Percentiles rank a stretch among this genome's conserved stretches.
Conservation (phyloP, 148 eudicot species). For the Rhododendron kiyosumense region DNA sequence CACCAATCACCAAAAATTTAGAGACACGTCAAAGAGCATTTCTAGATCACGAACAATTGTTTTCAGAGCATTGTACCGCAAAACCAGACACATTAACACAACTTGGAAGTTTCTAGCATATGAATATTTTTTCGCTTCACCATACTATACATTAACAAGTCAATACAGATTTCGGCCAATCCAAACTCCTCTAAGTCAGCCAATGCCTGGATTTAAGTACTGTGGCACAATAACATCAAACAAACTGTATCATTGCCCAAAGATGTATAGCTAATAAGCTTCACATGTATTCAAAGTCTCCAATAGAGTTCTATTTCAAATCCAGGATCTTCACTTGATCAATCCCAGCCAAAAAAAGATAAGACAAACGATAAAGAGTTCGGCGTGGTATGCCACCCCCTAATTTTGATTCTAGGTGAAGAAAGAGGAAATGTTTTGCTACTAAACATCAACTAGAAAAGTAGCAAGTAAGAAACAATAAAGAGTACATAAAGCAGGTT, state of each 20-base stretch:
- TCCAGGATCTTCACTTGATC: not conserved
- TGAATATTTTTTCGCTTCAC: not conserved
- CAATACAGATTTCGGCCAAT: not conserved
- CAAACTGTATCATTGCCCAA: not conserved
- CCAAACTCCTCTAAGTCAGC: not conserved
- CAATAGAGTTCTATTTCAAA: not conserved
- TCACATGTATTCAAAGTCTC: not conserved
- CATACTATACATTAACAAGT: not conserved
- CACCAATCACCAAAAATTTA: not conserved
- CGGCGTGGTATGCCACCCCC: not conserved
- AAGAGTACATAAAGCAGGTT: not conserved
- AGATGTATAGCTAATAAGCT: not conserved
- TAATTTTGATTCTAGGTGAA: not conserved
- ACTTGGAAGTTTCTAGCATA: not conserved
- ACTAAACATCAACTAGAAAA: not conserved
- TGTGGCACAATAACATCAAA: not conserved
- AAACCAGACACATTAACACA: not conserved
- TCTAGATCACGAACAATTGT: not conserved
- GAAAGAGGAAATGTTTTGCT: not conserved
- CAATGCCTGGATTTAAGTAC: not conserved
- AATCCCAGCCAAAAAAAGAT: not conserved
- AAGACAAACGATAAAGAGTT: not conserved
- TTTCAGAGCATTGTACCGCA: not conserved
- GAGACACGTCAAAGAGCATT: not conserved
- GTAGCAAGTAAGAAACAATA: not conserved